Percentiles rank a stretch among this genome's conserved stretches.
Conservation (phyloP, 2,329 filamentous ascomycete species). For the Colletotrichum sp. region DNA sequence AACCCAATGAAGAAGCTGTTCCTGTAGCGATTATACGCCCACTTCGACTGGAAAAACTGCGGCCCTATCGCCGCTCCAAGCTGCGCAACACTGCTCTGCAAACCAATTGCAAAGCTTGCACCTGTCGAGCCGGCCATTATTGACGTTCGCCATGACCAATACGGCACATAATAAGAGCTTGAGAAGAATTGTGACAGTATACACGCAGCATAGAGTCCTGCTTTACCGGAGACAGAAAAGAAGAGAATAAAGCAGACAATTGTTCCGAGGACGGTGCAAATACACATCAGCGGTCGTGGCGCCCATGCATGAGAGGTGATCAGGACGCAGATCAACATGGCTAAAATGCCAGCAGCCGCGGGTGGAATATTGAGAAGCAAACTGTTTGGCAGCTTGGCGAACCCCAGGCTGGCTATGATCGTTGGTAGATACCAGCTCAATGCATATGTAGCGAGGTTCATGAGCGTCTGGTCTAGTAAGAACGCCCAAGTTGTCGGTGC, state of each 20-base stretch:
- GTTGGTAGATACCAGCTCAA: slow-evolving; percentile 46
- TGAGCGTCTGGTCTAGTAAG: slow-evolving; percentile 29
- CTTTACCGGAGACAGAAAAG: neutral
- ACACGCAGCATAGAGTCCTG: neutral
- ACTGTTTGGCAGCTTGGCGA: slow-evolving; percentile 44
- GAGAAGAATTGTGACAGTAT: neutral
- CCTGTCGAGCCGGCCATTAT: neutral
- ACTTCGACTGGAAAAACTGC: neutral
- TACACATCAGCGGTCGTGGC: neutral
- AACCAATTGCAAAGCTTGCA: neutral
- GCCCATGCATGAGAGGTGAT: neutral
- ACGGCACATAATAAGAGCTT: neutral
- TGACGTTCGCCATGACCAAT: neutral
- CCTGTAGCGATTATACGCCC: neutral
- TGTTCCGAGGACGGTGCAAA: neutral
- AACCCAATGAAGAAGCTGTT: neutral
- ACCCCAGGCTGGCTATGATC: slow-evolving; percentile 44
- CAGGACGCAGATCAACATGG: neutral
- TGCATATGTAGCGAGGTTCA: slow-evolving; percentile 45
- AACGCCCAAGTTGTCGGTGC: slow-evolving; percentile 25
- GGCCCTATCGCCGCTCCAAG: neutral
- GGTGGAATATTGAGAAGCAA: slow-evolving; percentile 50
- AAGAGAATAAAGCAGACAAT: neutral
- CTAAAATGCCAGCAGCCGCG: slow-evolving; percentile 41
- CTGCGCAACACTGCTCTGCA: neutral